Evolutionary conservation across 1,284 basidiomycete species (phyloP).

Genomic region (Cryptococcus sp.): DNA sequence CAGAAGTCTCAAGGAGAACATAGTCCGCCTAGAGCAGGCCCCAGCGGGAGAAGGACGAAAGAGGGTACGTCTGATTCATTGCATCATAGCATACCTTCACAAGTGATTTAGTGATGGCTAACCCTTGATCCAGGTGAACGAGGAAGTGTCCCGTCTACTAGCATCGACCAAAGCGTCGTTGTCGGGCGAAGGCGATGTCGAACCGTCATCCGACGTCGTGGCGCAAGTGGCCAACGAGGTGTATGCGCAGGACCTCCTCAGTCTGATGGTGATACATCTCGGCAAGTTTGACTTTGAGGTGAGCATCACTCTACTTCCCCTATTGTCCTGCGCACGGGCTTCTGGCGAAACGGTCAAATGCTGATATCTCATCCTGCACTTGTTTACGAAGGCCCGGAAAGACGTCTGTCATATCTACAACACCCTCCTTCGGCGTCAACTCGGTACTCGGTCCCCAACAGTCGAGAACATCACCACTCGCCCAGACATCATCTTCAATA

Average conservation of each 20-base stretch:
- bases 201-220: constrained; percentile 71
- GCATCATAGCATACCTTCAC: background rate
- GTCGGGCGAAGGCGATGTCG: constrained; percentile 40
- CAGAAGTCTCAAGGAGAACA: constrained; percentile 72
- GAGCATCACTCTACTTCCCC: constrained; percentile 44
- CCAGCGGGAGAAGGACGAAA: constrained; percentile 71
- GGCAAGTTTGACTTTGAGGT: constrained; percentile 92
- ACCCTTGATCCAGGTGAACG: constrained; percentile 25
- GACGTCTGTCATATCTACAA: constrained; percentile 98
- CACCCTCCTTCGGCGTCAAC: constrained; percentile 89
- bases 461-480: constrained; percentile 88
- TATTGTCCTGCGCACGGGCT: background rate
- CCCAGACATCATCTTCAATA: constrained; percentile 84
- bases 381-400: constrained; percentile 62
- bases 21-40: constrained; percentile 68
- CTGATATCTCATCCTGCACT: constrained; percentile 3
- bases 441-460: constrained; percentile 88
- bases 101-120: background rate
- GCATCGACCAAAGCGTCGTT: constrained; percentile 36
- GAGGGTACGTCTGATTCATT: constrained; percentile 62
- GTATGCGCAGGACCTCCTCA: constrained; percentile 85
- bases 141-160: constrained; percentile 44
- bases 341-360: background rate
- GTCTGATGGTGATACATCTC: constrained; percentile 78
- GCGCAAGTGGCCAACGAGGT: constrained; percentile 95